These are phyloP conservation scores for Picocystis sp. DNA, from an alignment of 163 green algal species.

Conservation along the genomic window DNA sequence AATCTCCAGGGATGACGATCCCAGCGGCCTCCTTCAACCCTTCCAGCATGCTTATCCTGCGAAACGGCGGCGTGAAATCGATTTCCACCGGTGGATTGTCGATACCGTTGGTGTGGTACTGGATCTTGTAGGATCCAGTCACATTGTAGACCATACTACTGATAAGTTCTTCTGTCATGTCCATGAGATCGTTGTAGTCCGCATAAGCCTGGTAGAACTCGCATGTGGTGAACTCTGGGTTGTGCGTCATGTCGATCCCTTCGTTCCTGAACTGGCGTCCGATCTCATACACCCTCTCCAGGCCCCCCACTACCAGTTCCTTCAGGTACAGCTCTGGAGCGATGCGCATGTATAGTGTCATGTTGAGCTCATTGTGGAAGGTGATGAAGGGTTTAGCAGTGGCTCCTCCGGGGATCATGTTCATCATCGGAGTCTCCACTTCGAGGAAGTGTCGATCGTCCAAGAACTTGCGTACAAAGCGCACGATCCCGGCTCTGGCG, in stretches of 20 bases:
- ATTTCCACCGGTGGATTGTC: conserved; percentile 68
- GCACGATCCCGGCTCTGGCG: conserved; percentile 63
- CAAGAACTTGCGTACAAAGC: conserved; percentile 73
- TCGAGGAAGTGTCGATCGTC: conserved; percentile 84
- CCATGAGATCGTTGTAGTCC: conserved; percentile 97
- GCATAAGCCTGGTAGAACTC: conserved; percentile 96
- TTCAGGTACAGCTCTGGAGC: conserved; percentile 94
- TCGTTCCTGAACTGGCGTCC: conserved; percentile 89
- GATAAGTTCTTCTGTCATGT: conserved; percentile 89
- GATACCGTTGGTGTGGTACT: conserved; percentile 77
- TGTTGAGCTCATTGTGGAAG: conserved; percentile 96
- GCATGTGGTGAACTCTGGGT: conserved; percentile 95
- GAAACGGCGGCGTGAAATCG: conserved; percentile 93
- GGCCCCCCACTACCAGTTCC: conserved; percentile 73
- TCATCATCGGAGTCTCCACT: conserved; percentile 99
- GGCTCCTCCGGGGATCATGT: conserved; percentile 91
- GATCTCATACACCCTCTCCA: conserved; percentile 97
- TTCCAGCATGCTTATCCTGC: conserved; percentile 43
- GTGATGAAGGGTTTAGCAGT: conserved; percentile 92
- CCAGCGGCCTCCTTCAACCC: conserved; percentile 46
- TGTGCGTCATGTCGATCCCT: conserved; percentile 97
- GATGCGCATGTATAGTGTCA: conserved; percentile 96
- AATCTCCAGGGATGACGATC: conserved; percentile 26
- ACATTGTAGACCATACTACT: conserved; percentile 73
- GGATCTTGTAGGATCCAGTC: conserved; percentile 79